A percentile compares a stretch with the other conserved stretches of the same genome.
Evolutionary conservation across 2,329 filamentous ascomycete genomes (phyloP).

Genomic region (Atkinsonella hypoxylon): DNA sequence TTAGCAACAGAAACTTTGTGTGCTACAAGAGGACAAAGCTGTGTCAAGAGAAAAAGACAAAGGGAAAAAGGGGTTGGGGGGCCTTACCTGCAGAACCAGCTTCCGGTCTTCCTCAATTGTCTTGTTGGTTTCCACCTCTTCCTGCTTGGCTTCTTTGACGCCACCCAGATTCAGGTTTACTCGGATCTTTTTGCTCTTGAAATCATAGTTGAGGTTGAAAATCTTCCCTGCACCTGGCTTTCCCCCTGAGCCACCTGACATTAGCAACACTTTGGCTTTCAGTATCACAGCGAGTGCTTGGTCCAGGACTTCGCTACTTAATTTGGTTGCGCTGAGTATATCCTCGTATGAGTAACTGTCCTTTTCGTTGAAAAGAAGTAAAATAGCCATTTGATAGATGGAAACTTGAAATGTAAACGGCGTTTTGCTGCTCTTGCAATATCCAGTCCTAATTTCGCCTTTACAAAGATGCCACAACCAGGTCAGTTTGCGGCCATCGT

Average conservation of each 20-base stretch:
- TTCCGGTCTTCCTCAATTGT: slow-evolving; percentile 98
- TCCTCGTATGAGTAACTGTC: slow-evolving; percentile 80
- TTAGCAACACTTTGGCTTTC: slow-evolving; percentile 80
- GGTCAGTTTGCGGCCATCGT: slow-evolving; percentile 88
- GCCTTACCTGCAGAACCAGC: slow-evolving; percentile 82
- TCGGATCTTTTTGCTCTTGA: slow-evolving; percentile 97
- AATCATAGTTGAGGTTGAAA: slow-evolving; percentile 82
- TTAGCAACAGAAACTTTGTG: slow-evolving; percentile 12
- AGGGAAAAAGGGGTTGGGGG: not conserved
- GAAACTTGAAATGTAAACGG: slow-evolving; percentile 96
- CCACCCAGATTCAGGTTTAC: slow-evolving; percentile 92
- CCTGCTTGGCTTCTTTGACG: slow-evolving; percentile 91
- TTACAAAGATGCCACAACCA: slow-evolving; percentile 99
- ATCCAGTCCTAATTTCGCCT: slow-evolving; percentile 89
- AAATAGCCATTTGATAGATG: slow-evolving; percentile 93
- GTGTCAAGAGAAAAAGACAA: not conserved
- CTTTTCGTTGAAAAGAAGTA: slow-evolving; percentile 87
- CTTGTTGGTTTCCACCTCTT: slow-evolving; percentile 96
- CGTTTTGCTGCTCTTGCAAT: slow-evolving; percentile 78
- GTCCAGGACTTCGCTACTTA: slow-evolving; percentile 74
- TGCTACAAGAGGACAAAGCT: not conserved
- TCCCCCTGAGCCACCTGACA: slow-evolving; percentile 53
- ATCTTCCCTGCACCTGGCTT: slow-evolving; percentile 69
- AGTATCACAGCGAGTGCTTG: slow-evolving; percentile 75
- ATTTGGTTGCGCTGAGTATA: slow-evolving; percentile 67